Evolutionary conservation across 2,329 filamentous ascomycete genomes (phyloP).

Genomic region (Aureobasidium sp.): DNA sequence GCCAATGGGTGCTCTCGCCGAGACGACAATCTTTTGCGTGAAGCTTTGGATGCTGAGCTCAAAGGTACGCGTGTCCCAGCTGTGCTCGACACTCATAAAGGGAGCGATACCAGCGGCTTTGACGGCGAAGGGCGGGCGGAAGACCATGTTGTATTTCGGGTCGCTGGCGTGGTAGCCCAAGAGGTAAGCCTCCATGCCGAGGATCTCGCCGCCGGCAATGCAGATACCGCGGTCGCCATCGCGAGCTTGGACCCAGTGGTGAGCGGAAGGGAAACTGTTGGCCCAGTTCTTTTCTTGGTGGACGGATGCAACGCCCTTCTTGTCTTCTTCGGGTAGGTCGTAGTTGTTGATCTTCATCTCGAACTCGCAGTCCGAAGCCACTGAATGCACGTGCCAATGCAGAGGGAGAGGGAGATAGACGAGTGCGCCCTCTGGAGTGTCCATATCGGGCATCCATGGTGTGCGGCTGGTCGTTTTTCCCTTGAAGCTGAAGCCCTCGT

Average conservation of each 20-base stretch:
- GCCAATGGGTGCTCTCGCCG: conserved; percentile 32
- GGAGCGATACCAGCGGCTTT: conserved; percentile 30
- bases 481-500: conserved; percentile 31
- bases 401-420: conserved; percentile 39
- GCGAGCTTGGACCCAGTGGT: conserved; percentile 34
- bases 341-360: conserved; percentile 29
- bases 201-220: conserved; percentile 31
- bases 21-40: conserved; percentile 32
- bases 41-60: conserved; percentile 31
- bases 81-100: conserved; percentile 33
- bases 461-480: conserved; percentile 31
- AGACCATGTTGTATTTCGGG: conserved; percentile 29
- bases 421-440: conserved; percentile 39
- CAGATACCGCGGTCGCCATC: conserved; percentile 21
- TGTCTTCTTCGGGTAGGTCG: conserved; percentile 21
- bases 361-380: conserved; percentile 33
- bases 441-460: conserved; percentile 29
- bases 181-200: conserved; percentile 37
- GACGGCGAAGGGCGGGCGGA: conserved; percentile 37
- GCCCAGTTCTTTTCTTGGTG: conserved; percentile 47
- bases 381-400: conserved; percentile 44
- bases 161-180: conserved; percentile 35
- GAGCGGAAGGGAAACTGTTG: conserved; percentile 35
- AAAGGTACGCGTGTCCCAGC: conserved; percentile 34
- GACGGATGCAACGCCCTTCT: conserved; percentile 29